These are phyloP conservation scores for Syncephalastrum racemosum DNA, from an alignment of 371 early-diverging fungal genomes.

Conservation along the genomic window DNA sequence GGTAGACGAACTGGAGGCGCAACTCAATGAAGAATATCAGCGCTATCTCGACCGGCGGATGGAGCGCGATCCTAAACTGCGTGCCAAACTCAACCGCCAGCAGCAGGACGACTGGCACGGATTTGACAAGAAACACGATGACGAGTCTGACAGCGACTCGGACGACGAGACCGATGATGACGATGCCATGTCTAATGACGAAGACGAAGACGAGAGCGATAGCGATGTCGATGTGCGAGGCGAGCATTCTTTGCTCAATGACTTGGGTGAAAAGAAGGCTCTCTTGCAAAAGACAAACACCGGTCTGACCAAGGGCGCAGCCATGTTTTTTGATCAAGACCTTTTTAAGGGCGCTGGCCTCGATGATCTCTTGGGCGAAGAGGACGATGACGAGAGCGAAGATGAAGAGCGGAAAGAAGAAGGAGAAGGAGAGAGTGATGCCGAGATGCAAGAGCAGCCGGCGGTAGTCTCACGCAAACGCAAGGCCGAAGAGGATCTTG, in stretches of 20 bases:
- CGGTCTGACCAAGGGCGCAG: constrained; percentile 77
- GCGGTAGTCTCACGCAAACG: constrained; percentile 33
- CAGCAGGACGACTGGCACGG: constrained; percentile 74
- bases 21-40: constrained; percentile 75
- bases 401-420: constrained; percentile 27
- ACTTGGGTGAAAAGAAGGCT: constrained; percentile 63
- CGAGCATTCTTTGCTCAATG: constrained; percentile 56
- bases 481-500: constrained; percentile 45
- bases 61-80: constrained; percentile 75
- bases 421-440: constrained; percentile 47
- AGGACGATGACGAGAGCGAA: constrained; percentile 56
- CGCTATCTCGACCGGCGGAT: constrained; percentile 70
- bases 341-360: constrained; percentile 73
- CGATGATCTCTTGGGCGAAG: constrained; percentile 60
- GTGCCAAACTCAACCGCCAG: constrained; percentile 65
- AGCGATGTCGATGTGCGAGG: constrained; percentile 25
- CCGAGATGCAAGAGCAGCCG: constrained; percentile 22
- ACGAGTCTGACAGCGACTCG: constrained; percentile 35
- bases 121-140: constrained; percentile 57
- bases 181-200: constrained; percentile 25
- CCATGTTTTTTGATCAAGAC: constrained; percentile 92
- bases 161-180: constrained; percentile 40
- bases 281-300: constrained; percentile 48
- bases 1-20: constrained; percentile 63
- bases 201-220: constrained; percentile 13